Evolutionary conservation across 352 stramenopile genomes (phyloP), one percentile per base, ranked within the genome.

Genomic region (Globisporangium alternatum): DNA sequence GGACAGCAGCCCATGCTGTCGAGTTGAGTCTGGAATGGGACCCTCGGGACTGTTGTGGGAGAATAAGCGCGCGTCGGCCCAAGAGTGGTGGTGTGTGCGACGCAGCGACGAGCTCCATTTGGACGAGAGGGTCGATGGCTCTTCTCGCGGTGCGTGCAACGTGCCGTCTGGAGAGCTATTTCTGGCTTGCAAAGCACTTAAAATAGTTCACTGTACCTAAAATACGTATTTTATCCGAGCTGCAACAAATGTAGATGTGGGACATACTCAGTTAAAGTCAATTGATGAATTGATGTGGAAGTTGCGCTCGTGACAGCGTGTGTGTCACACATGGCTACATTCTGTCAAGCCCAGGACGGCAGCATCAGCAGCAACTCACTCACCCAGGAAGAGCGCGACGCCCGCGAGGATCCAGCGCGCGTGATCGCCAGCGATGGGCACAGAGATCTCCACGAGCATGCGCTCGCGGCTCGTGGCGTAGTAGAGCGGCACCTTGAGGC

Each of bases 301-400:
- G 25, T 28, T 28, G 25, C 25, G 25, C 25, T 28, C 25, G 25
- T 28, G 25, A 28, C 25, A 28, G 25, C 25, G 25, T 28, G 25
- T 28, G 25, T 28, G 25, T 28, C 2, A 28, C 25, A 28, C 25
- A 28, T 28, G 25, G 25, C 25, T 28, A 28, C 25, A 28, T 28
- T 28, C 25, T 28, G 25, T 28, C 25, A 28, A 28, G 25, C n/a
- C n/a, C n/a, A n/a, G n/a, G n/a, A n/a, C n/a, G n/a, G n/a, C n/a
- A n/a, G n/a, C n/a, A n/a, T n/a, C n/a, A n/a, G n/a, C n/a, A 8
- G 3, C 45, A 12, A n/a, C 37, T 70, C 70, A 93, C 48, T 95
- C 85, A 33, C 82, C 73, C 8, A 96, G 67, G 70, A 96, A 96
- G 53, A 96, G 75, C 22, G 88, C 89, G 15, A 95, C 81, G 10